phyloP scores from a whole-genome alignment of 2,329 filamentous ascomycete species.

The Epichloe brachyelytri region DNA sequence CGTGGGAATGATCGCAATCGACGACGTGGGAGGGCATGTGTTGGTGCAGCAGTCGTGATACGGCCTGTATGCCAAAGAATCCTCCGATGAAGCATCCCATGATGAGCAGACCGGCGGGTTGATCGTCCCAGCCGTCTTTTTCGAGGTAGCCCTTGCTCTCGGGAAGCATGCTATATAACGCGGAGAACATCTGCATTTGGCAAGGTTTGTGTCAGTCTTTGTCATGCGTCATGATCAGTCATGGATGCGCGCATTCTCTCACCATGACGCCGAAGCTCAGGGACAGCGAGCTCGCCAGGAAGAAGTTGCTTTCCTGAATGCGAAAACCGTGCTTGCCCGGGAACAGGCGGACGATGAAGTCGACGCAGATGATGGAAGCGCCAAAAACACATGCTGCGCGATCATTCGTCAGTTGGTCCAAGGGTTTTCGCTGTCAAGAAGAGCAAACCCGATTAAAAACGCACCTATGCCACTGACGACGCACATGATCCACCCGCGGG shows the following conservation, averaged over 20 bases:
- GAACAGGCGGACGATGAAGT: constrained; percentile 60
- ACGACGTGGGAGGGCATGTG: constrained; percentile 69
- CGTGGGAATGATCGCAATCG: constrained; percentile 65
- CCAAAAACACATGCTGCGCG: constrained; percentile 53
- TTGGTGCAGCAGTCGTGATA: constrained; percentile 60
- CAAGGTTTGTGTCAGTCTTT: neutral
- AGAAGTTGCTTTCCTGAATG: constrained; percentile 80
- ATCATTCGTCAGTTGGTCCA: constrained; percentile 1
- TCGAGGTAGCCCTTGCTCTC: constrained; percentile 68
- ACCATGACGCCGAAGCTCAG: constrained; percentile 96
- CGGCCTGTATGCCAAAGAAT: constrained; percentile 60
- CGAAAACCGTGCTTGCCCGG: constrained; percentile 66
- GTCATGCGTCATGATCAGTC: neutral
- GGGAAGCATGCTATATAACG: constrained; percentile 86
- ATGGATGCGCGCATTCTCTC: constrained; percentile 5
- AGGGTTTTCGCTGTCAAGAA: constrained; percentile 7
- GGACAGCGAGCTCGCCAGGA: constrained; percentile 78
- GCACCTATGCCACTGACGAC: constrained; percentile 63
- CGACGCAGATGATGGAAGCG: constrained; percentile 76
- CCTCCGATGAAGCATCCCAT: constrained; percentile 59
- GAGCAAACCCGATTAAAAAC: constrained; percentile 15
- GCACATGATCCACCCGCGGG: constrained; percentile 86
- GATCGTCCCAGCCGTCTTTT: constrained; percentile 52
- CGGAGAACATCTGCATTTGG: constrained; percentile 63
- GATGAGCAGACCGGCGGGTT: constrained; percentile 53